A percentile compares a stretch with the other conserved stretches of the same genome.
phyloP scores from a whole-genome alignment of 495 filamentous ascomycete species.

The Penicillium macrosclerotiorum region DNA sequence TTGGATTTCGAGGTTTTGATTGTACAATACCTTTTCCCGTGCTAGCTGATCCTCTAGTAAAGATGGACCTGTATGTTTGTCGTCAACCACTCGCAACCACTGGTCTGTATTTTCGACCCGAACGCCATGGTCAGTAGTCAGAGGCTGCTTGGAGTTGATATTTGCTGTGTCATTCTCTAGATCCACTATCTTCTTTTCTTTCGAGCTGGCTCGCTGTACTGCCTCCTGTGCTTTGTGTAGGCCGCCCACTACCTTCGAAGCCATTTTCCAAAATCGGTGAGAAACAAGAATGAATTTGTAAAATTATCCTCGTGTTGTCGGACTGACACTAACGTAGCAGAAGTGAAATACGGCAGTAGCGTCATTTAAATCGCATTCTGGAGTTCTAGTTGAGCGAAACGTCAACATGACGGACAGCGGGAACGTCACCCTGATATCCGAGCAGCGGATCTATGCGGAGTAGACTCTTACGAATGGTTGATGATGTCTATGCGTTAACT shows the following conservation, averaged over 20 bases:
- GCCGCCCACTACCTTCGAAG: conserved; percentile 24
- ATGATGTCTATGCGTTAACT: too few species aligned
- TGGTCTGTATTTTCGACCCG: conserved; percentile 75
- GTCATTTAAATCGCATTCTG: neutral
- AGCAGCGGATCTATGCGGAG: too few species aligned
- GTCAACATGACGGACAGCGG: conserved; percentile 8
- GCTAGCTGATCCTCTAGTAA: conserved; percentile 82
- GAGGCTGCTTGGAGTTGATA: conserved; percentile 22
- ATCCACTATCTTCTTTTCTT: conserved; percentile 25
- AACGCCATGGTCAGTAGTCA: conserved; percentile 69
- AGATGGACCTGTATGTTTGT: conserved; percentile 62
- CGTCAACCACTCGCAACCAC: conserved; percentile 66
- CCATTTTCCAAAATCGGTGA: conserved; percentile 20
- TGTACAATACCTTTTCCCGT: conserved; percentile 63
- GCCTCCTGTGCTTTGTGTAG: conserved; percentile 32
- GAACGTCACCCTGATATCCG: conserved; percentile 12
- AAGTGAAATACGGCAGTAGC: neutral
- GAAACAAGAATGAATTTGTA: too few species aligned
- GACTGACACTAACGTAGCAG: neutral
- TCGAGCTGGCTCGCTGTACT: conserved; percentile 22
- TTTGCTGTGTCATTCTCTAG: conserved; percentile 9
- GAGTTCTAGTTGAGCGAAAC: neutral
- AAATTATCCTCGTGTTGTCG: too few species aligned
- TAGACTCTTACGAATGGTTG: too few species aligned
- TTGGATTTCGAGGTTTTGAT: neutral